Evolutionary conservation across 2,329 filamentous ascomycete species (phyloP).

Genomic region (Lecanicillium sp.): DNA sequence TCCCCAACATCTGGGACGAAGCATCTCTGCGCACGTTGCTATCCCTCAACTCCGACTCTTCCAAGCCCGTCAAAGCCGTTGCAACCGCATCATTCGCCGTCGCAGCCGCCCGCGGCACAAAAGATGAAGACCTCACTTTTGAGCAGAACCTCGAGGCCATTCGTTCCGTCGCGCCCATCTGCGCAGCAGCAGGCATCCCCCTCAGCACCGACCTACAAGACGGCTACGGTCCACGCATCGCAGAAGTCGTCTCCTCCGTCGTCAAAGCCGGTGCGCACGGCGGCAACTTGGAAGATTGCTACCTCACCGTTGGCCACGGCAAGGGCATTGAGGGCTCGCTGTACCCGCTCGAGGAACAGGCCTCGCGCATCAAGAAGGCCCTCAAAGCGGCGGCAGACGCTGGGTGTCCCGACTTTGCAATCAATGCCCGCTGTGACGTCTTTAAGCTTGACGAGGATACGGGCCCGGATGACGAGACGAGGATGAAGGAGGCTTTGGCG

Average conservation of each 20-base stretch:
- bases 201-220: constrained; percentile 53
- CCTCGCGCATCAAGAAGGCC: constrained; percentile 33
- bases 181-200: constrained; percentile 31
- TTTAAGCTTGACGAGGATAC: constrained; percentile 26
- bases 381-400: constrained; percentile 32
- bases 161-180: constrained; percentile 32
- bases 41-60: constrained; percentile 26
- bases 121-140: constrained; percentile 40
- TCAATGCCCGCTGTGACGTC: constrained; percentile 52
- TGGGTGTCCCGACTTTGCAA: constrained; percentile 45
- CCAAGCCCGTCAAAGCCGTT: constrained; percentile 31
- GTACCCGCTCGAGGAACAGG: constrained; percentile 34
- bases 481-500: constrained; percentile 38
- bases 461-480: constrained; percentile 20
- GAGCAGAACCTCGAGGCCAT: constrained; percentile 42
- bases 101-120: constrained; percentile 33
- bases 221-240: constrained; percentile 42
- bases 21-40: constrained; percentile 37
- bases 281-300: constrained; percentile 50
- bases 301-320: constrained; percentile 25
- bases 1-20: constrained; percentile 49
- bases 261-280: constrained; percentile 46
- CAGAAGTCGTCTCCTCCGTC: constrained; percentile 32
- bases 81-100: constrained; percentile 45
- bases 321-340: constrained; percentile 23